phyloP scores from a whole-genome alignment of 2,329 filamentous ascomycete genomes.

The Trichocomaceae sp. region DNA sequence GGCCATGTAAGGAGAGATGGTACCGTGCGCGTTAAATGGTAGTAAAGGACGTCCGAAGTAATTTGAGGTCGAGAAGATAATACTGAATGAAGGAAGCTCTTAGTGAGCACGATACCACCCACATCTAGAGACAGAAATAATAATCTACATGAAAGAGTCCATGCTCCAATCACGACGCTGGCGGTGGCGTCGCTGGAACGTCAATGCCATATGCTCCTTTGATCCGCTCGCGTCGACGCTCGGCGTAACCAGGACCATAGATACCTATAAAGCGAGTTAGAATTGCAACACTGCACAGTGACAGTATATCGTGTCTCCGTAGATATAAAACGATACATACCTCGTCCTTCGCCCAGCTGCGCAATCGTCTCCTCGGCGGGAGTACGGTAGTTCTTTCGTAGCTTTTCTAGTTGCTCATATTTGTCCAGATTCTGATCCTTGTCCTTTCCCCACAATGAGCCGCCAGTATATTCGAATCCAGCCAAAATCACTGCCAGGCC shows the following conservation, averaged over 20 bases:
- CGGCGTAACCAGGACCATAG: constrained; percentile 71
- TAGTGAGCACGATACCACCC: constrained; percentile 3
- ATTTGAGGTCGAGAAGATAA: background rate
- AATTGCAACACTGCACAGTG: constrained; percentile 6
- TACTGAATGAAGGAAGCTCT: constrained; percentile 2
- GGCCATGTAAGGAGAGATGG: background rate
- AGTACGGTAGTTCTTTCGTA: constrained; percentile 67
- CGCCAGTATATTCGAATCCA: constrained; percentile 63
- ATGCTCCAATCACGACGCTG: constrained; percentile 31
- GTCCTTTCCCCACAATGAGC: constrained; percentile 50
- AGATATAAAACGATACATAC: constrained; percentile 43
- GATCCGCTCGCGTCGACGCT: constrained; percentile 72
- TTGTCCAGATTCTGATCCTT: constrained; percentile 59
- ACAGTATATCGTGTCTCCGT: background rate
- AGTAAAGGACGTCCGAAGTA: background rate
- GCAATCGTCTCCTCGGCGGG: constrained; percentile 73
- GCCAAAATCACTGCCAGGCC: constrained; percentile 53
- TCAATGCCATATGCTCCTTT: constrained; percentile 85
- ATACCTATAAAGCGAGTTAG: constrained; percentile 54
- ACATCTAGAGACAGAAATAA: constrained; percentile 13
- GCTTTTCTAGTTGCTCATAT: constrained; percentile 66
- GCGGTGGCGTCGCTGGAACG: constrained; percentile 56
- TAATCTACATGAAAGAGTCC: constrained; percentile 25
- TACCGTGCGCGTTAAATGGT: background rate
- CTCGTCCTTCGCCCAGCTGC: constrained; percentile 79